Percentiles rank a stretch among this genome's conserved stretches.
Conservation (phyloP, 164 flowering plant genomes). For the Kingdonia uniflora region DNA sequence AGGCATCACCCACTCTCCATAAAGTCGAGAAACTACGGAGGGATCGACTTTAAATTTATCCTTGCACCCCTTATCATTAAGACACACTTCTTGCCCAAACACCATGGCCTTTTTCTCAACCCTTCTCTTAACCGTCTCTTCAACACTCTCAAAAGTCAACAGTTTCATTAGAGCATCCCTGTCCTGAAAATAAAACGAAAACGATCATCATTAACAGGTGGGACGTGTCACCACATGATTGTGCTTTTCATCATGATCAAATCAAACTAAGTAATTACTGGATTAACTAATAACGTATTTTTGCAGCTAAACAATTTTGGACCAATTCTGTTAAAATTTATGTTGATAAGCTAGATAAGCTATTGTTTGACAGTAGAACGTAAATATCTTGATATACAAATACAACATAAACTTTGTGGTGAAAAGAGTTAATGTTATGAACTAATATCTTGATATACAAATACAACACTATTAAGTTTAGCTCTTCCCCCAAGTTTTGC, state of each 20-base stretch:
- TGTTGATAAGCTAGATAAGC: no score
- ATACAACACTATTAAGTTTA: no score
- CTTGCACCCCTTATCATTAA: constrained; percentile 7
- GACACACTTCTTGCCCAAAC: constrained; percentile 64
- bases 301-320: no score
- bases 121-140: constrained; percentile 59
- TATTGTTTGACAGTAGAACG: no score
- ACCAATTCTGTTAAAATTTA: no score
- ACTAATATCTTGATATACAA: no score
- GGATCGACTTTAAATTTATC: constrained; percentile 57
- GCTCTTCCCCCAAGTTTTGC: no score
- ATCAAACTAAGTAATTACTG: no score
- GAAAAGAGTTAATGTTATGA: no score
- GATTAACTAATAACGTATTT: no score
- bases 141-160: constrained; percentile 55
- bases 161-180: constrained; percentile 60
- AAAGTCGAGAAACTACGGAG: constrained; percentile 36
- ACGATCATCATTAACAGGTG: not conserved
- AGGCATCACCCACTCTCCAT: constrained; percentile 86
- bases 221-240: not conserved
- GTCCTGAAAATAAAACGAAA: constrained; percentile 32
- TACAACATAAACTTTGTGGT: no score
- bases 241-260: not conserved
- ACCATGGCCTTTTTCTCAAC: constrained; percentile 68
- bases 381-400: no score